phyloP scores from a whole-genome alignment of 192 early-diverging fungal genomes.

The Gamsiella multidivaricata region DNA sequence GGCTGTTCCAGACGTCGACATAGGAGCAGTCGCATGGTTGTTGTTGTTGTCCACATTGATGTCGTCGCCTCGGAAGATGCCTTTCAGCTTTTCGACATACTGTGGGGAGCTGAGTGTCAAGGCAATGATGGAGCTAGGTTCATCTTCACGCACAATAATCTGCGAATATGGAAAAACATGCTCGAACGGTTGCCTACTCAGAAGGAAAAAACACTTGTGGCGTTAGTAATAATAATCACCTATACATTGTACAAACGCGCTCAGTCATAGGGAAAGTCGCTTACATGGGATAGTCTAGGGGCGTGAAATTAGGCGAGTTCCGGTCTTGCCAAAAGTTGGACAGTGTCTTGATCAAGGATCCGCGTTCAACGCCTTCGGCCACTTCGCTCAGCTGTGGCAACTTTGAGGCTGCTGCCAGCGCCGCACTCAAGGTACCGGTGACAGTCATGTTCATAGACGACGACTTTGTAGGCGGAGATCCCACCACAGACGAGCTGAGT shows the following conservation, averaged over 20 bases:
- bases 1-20: slow-evolving; percentile 28
- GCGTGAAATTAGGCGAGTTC: slow-evolving; percentile 69
- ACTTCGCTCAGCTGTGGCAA: slow-evolving; percentile 43
- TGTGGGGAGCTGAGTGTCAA: slow-evolving; percentile 82
- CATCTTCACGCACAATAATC: slow-evolving; percentile 90
- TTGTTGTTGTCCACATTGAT: slow-evolving; percentile 29
- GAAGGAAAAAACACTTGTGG: not conserved
- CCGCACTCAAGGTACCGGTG: slow-evolving; percentile 36
- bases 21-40: slow-evolving; percentile 48
- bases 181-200: slow-evolving; percentile 71
- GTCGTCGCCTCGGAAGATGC: slow-evolving; percentile 20
- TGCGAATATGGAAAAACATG: slow-evolving; percentile 89
- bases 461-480: slow-evolving; percentile 31
- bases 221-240: not conserved
- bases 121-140: slow-evolving; percentile 94
- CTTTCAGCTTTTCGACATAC: slow-evolving; percentile 74
- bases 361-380: slow-evolving; percentile 45
- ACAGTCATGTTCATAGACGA: slow-evolving; percentile 56
- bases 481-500: not conserved
- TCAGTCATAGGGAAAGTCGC: too few relatives aligned
- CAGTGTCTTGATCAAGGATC: slow-evolving; percentile 81
- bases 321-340: slow-evolving; percentile 79
- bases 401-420: slow-evolving; percentile 42
- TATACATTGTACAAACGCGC: not conserved
- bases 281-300: slow-evolving; percentile 82